Conservation (phyloP, 495 filamentous ascomycete species). For the Hypoxylon fragiforme region DNA sequence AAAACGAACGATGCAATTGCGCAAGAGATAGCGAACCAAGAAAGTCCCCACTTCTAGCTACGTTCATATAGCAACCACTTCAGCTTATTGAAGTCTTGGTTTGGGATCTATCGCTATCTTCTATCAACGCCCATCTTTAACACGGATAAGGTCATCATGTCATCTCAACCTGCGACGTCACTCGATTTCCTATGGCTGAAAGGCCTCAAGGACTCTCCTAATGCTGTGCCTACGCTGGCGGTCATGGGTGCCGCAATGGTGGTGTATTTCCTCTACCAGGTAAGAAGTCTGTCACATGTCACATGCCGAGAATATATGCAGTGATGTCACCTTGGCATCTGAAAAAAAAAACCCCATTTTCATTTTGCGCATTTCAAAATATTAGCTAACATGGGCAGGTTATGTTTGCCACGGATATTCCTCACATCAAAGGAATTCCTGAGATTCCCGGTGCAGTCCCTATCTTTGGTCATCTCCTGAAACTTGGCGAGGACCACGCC, state of each 20-base stretch:
- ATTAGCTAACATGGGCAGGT: slow-evolving; percentile 1
- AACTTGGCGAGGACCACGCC: slow-evolving; percentile 60
- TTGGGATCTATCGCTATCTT: not conserved
- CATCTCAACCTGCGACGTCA: not conserved
- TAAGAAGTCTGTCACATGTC: not conserved
- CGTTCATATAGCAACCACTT: slow-evolving; percentile 1
- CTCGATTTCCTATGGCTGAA: slow-evolving; percentile 6
- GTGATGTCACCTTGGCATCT: not conserved
- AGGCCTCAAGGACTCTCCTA: slow-evolving; percentile 1
- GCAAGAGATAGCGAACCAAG: not conserved
- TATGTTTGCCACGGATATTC: slow-evolving; percentile 12
- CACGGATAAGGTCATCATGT: slow-evolving; percentile 1
- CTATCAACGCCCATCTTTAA: not conserved
- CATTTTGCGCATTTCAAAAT: not conserved
- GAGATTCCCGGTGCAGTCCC: slow-evolving; percentile 57
- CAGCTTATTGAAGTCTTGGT: not conserved
- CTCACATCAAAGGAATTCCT: slow-evolving; percentile 48
- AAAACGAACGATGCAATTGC: not conserved
- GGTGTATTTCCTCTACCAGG: not conserved
- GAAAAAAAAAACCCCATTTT: not conserved
- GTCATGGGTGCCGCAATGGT: not conserved
- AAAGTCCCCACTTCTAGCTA: slow-evolving; percentile 1
- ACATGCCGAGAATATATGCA: not conserved
- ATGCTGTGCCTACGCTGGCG: not conserved
- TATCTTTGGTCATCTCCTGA: slow-evolving; percentile 56